Base-by-base conservation (phyloP, 78 protist species). In the Pigoraptor vietnamica region DNA sequence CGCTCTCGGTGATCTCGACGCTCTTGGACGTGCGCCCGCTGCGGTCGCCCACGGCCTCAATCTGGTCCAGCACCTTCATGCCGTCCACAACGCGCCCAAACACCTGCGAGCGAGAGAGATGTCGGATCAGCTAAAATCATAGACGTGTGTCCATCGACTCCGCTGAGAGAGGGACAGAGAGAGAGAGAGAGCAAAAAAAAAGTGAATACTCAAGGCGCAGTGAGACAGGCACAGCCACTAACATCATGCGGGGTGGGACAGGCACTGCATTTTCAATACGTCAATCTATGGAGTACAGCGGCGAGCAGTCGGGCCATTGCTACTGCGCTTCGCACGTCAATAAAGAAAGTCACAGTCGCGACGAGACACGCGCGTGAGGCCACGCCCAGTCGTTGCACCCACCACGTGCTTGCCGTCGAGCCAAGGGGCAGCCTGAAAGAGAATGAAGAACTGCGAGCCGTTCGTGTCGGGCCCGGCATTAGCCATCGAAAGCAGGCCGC, bases 401-500 rank as follows among this genome's bases (percentile, higher is more conserved):
- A 81, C 67, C 67, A 81, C 86, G 86, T 81, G 86, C 86, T 81
- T 81, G 9, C 95, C 96, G 93, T 99, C 99, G 29, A 99, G 94
- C 25, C 34, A 37, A 1, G 96, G 97, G 82, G 96, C 89, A 29
- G 98, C 94, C 84, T 98, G 40, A 35, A 35, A 39, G 36, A 89
- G 84, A 23, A 92, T 82, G 94, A 92, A 92, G 89, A 92, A 92
- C 94, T 97, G 98, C 33, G 96, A 95, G 48, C 96, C 97, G 93
- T 94, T 97, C 81, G 98, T 94, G 96, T 98, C 87, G 83, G 96
- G 96, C 33, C 99, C 99, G n/a, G 96, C 79, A 91, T 98, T 99
- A 40, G 99, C 99, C 97, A 95, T 94, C 81, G 99, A 97, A n/a
- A 99, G 93, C 35, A 97, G 24, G 89, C 99, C 99, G 0, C 97